phyloP scores from a whole-genome alignment of 495 filamentous ascomycete genomes.

The Hypoxylon cercidicola region DNA sequence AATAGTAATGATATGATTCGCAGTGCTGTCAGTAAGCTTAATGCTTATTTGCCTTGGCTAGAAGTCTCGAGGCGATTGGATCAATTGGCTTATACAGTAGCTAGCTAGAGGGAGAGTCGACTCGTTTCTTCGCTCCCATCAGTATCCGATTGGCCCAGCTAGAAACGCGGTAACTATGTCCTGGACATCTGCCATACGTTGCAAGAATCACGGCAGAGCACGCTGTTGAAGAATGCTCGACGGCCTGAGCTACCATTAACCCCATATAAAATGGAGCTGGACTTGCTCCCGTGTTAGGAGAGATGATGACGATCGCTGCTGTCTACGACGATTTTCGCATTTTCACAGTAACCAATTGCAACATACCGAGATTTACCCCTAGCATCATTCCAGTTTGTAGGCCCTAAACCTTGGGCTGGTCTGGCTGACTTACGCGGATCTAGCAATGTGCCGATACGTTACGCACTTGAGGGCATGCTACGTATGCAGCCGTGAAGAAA shows the following conservation, averaged over 20 bases:
- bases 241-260: slow-evolving; percentile 1
- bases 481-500: slow-evolving; percentile 51
- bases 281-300: slow-evolving; percentile 1
- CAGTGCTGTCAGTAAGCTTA: slow-evolving; percentile 23
- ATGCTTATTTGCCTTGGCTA: slow-evolving; percentile 19
- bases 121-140: slow-evolving; percentile 28
- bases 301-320: slow-evolving; percentile 28
- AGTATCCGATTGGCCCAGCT: slow-evolving; percentile 34
- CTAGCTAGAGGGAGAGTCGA: slow-evolving; percentile 3
- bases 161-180: slow-evolving; percentile 14
- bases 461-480: slow-evolving; percentile 53
- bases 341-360: background rate
- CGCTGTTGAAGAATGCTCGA: slow-evolving; percentile 1
- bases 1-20: slow-evolving; percentile 18
- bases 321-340: slow-evolving; percentile 11
- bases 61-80: slow-evolving; percentile 25
- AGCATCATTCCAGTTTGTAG: slow-evolving; percentile 34
- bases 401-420: background rate
- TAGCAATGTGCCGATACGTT: slow-evolving; percentile 56
- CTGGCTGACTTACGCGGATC: slow-evolving; percentile 13
- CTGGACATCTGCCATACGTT: slow-evolving; percentile 30
- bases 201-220: slow-evolving; percentile 19
- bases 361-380: slow-evolving; percentile 15
- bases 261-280: slow-evolving; percentile 29
- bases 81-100: slow-evolving; percentile 13